Conservation (phyloP, 495 filamentous ascomycete genomes). For the Annulohypoxylon bovei region DNA sequence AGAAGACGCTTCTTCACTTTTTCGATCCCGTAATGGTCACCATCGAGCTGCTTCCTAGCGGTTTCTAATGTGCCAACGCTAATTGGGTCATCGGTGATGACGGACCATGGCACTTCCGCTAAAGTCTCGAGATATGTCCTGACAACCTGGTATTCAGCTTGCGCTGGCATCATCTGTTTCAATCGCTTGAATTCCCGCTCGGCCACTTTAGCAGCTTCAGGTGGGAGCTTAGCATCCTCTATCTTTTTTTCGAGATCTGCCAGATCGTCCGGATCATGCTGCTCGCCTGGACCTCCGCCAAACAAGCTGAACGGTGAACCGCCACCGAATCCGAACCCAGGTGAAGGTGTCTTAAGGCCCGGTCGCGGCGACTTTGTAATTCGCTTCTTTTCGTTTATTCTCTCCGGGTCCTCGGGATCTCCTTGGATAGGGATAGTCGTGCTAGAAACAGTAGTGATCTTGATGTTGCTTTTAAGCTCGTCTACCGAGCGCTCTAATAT, state of each 20-base stretch:
- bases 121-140: constrained; percentile 96
- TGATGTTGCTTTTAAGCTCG: constrained; percentile 81
- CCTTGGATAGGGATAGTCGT: constrained; percentile 64
- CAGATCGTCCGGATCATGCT: constrained; percentile 65
- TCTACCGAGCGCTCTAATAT: constrained; percentile 81
- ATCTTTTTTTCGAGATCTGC: constrained; percentile 88
- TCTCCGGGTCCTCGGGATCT: constrained; percentile 53
- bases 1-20: constrained; percentile 97
- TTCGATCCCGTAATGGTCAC: constrained; percentile 96
- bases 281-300: constrained; percentile 41
- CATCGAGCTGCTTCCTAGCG: constrained; percentile 90
- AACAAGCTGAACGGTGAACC: constrained; percentile 51
- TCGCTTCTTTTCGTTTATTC: constrained; percentile 55
- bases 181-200: constrained; percentile 88
- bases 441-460: constrained; percentile 76
- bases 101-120: constrained; percentile 92
- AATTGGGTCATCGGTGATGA: constrained; percentile 85
- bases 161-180: constrained; percentile 92
- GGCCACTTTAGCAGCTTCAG: constrained; percentile 81
- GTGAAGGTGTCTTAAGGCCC: constrained; percentile 55
- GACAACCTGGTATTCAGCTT: constrained; percentile 94
- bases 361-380: constrained; percentile 61
- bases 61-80: constrained; percentile 79
- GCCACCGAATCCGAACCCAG: constrained; percentile 61
- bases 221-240: constrained; percentile 76